Evolutionary conservation across 192 early-diverging fungal species (phyloP), one percentile per base, ranked within the genome.

Genomic region (Entomortierella parvispora): DNA sequence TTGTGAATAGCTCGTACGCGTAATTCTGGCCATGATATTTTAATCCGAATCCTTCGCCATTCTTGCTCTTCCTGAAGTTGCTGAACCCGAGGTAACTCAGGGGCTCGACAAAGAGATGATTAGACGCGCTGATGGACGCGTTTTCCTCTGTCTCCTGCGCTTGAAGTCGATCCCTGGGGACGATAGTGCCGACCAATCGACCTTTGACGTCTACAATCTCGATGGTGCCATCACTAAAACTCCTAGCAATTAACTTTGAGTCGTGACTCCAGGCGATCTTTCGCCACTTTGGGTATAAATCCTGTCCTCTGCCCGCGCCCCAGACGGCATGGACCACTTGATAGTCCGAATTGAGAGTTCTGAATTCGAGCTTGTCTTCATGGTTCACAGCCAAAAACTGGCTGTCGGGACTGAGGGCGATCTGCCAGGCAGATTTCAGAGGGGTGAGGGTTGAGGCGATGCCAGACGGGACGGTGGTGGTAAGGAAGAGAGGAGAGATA

Each of bases 1-100:
- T 69, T 12, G 81, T 68, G 20, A 88, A 22, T 3, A 88, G 67
- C 56, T 87, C 84, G 51, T 88, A 84, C 18, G 82, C 80, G 50
- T 88, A 88, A 2, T 42, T 29, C 42, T 87, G 62, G 2, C 81
- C 86, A 10, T 85, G 69, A 47, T 66, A 81, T 14, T 45, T 40
- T 9, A 80, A 20, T 20, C 50, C 46, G 26, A 26, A 37, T 5
- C 49, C 49, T 14, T 46, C 70, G n/a, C 49, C 15, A 6, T 26
- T 32, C 14, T 66, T 33, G 18, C 53, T 69, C 34, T 55, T 47
- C 51, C 66, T 45, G 0, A 50, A 32, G 48, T 80, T 65, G 47
- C 62, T 43, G 46, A 83, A 83, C n/a, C 61, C 80, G 20, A 83
- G 48, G 40, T 71, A 80, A 28, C 78, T 69, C 10, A 83, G 68